A percentile compares a stretch with the other conserved stretches of the same genome.
Conservation (phyloP, 441 rosid genomes). For the Mallotus japonicus region DNA sequence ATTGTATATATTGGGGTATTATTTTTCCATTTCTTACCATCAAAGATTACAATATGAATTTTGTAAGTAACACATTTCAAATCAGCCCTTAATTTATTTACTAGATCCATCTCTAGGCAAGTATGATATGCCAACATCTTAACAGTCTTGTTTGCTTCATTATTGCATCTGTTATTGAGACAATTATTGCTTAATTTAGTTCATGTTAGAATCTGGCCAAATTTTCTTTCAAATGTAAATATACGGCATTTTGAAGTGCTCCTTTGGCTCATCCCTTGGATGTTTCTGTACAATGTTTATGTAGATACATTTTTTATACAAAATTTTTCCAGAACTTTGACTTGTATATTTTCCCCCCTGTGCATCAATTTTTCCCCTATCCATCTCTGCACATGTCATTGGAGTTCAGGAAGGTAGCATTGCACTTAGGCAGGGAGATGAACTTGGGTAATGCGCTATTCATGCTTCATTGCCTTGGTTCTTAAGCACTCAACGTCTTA, state of each 20-base stretch:
- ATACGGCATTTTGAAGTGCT: not conserved
- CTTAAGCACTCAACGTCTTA: not conserved
- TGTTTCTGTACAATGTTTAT: not conserved
- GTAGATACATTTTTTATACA: not conserved
- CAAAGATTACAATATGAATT: slow-evolving; percentile 58
- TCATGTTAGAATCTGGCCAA: not conserved
- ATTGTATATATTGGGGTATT: slow-evolving; percentile 85
- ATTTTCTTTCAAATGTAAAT: not conserved
- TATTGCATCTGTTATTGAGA: not conserved
- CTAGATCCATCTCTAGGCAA: not conserved
- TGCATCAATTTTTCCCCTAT: not conserved
- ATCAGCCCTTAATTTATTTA: slow-evolving; percentile 5
- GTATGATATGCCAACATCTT: not conserved
- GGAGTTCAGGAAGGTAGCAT: not conserved
- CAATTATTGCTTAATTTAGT: not conserved
- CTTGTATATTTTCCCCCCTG: not conserved
- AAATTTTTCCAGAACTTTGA: not conserved
- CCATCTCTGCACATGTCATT: not conserved
- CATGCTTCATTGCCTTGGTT: not conserved
- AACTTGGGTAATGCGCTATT: not conserved
- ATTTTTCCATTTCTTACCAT: slow-evolving; percentile 81
- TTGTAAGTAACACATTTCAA: slow-evolving; percentile 46
- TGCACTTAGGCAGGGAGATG: not conserved
- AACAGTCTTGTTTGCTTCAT: slow-evolving; percentile 6
- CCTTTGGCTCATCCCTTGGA: not conserved